phyloP scores from a whole-genome alignment of 139 green algal species.

The Chlamydomonas schloesseri region DNA sequence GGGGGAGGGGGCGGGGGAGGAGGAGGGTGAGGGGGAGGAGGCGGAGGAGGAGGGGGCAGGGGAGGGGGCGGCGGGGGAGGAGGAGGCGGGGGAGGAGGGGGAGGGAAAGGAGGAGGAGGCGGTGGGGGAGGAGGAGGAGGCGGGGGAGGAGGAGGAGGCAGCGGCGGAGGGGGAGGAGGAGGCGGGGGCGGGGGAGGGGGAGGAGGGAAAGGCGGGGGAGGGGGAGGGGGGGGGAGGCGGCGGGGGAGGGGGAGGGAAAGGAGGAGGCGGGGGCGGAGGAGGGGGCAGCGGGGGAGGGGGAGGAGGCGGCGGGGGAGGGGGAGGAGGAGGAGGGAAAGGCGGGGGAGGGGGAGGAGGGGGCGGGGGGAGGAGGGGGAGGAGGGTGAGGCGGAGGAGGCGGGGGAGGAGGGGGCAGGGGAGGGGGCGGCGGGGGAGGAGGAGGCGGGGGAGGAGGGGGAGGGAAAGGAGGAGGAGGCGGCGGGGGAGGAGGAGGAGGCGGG shows the following conservation, averaged over 20 bases:
- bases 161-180: neutral
- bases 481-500: neutral
- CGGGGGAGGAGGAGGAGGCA: neutral
- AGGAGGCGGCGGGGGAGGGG: neutral
- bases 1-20: conserved; percentile 2
- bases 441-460: neutral
- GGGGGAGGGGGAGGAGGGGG: conserved; percentile 1
- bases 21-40: neutral
- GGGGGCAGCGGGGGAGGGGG: neutral
- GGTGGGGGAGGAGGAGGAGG: neutral
- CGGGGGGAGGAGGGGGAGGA: neutral
- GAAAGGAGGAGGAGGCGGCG: neutral
- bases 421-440: neutral
- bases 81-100: neutral
- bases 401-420: neutral
- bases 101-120: neutral
- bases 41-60: neutral
- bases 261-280: neutral
- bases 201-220: neutral
- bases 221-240: neutral
- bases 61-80: neutral
- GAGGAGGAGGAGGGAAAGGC: neutral
- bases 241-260: neutral
- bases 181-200: conserved; percentile 4
- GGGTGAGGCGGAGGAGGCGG: neutral